A percentile compares a stretch with the other conserved stretches of the same genome.
These are phyloP conservation scores for Tricholomella constricta DNA, from an alignment of 768 basidiomycete genomes.

Conservation along the genomic window DNA sequence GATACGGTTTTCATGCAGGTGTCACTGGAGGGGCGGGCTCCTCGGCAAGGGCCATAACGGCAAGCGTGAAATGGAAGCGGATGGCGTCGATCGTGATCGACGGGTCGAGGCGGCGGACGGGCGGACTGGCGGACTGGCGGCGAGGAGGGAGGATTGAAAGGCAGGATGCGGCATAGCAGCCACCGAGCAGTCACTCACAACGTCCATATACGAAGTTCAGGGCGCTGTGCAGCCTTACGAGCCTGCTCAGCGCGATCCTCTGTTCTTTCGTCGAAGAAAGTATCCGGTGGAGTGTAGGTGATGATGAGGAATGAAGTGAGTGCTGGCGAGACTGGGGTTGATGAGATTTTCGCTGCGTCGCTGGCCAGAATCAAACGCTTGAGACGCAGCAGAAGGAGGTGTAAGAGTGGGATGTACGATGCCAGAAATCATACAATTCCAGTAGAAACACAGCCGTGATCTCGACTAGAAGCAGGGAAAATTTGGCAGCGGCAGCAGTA, in stretches of 20 bases:
- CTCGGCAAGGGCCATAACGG: too few relatives aligned
- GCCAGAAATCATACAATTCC: slow-evolving; percentile 94
- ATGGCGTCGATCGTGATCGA: too few relatives aligned
- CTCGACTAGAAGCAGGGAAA: slow-evolving; percentile 73
- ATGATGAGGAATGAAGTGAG: slow-evolving; percentile 83
- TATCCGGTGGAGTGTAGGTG: slow-evolving; percentile 83
- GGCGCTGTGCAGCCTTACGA: slow-evolving; percentile 85
- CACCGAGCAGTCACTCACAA: too few relatives aligned
- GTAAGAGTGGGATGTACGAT: slow-evolving; percentile 67
- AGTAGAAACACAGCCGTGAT: slow-evolving; percentile 90
- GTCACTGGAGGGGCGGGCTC: too few relatives aligned
- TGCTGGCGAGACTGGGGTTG: slow-evolving; percentile 26
- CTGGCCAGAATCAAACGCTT: slow-evolving; percentile 14
- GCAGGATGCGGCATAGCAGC: too few relatives aligned
- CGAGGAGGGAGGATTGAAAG: too few relatives aligned
- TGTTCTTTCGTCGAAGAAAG: slow-evolving; percentile 69
- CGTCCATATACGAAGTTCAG: slow-evolving; percentile 91
- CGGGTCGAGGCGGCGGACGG: too few relatives aligned
- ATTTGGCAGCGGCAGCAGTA: slow-evolving; percentile 45
- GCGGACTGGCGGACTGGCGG: too few relatives aligned
- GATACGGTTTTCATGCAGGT: too few relatives aligned
- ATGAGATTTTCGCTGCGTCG: slow-evolving; percentile 15
- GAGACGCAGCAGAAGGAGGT: slow-evolving; percentile 20
- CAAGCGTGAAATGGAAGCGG: too few relatives aligned
- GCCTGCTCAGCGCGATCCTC: slow-evolving; percentile 74